Base-by-base conservation (phyloP, 208 protist genomes). In the Herpetomonas tarakana region DNA sequence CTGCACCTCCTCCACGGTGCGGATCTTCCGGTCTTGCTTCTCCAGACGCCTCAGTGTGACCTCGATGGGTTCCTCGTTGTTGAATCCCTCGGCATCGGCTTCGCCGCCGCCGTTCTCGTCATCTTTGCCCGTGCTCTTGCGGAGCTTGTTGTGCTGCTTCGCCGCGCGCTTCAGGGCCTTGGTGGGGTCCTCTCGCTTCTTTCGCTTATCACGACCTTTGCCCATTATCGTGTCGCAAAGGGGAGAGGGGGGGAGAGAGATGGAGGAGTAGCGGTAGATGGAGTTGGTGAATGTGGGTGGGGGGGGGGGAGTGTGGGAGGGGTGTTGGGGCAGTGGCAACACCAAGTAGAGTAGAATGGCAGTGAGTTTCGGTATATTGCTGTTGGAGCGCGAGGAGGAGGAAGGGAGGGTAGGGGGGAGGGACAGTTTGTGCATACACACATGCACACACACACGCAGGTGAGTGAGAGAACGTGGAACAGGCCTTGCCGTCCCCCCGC, bases 191-290 rank as follows among this genome's bases (percentile, higher is more conserved):
- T 97, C 88, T 14, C 80, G 76, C 61, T 94, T 95, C 74, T 94
- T 94, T 11, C 92, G 79, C 71, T 96, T 96, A 59, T 97, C 92
- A 0, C 92, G 75, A 11, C 92, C 92, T 45, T 95, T 96, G 28
- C 92, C 92, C 92, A 97, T 97, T 30, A 24, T 71, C 3, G n/a
- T 27, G 41, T 58, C 18, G 30, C 25, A 46, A 11, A 22, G 24
- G 29, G 45, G 16, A 54, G 28, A 52, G 26, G 51, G 31, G 9
- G 57, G 30, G 58, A 56, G 52, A 56, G 27, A 57, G 29, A 35
- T 49, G 41, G 19, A 47, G 27, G 14, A 22, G 6, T 18, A 56
- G 16, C 3, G 29, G 30, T 44, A 41, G 35, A 18, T 41, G 14
- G 35, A 41, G 35, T n/a, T n/a, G n/a, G n/a, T n/a, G n/a, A n/a